Evolutionary conservation across 495 filamentous ascomycete species (phyloP), one percentile per base, ranked within the genome.

Genomic region (Cercophora samala): DNA sequence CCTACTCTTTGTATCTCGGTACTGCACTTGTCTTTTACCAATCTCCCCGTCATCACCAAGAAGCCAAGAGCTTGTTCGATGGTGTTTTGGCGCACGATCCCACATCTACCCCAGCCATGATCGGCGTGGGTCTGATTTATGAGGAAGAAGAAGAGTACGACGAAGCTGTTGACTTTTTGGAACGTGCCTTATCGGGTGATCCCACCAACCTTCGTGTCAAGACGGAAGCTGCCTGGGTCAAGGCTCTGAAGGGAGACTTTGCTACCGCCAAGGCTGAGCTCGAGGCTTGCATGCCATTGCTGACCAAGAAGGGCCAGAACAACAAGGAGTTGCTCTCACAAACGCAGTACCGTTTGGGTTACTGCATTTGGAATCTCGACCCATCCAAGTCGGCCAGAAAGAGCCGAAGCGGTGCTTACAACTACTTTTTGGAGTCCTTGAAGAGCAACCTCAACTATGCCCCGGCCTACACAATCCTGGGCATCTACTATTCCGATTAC

Each of bases 401-500:
- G 78, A 85, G 88, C 70, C 89, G 93, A 24, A 85, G 81, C 29
- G 80, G 79, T 23, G 89, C 93, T 2, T 97, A 97, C 71, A 81
- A 88, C 13, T 88, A 86, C 73, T 97, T 97, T 74, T 82, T 98
- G 8, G 87, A 88, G 26, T 88, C 96, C 0, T 83, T 98, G 25
- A 92, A 96, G 70, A 88, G 86, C 37, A 94, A 97, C 72, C 84
- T 95, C 74, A 97, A 91, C 72, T 95, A 86, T 76, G 94, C 95
- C 1, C 93, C 95, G 4, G 88, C 95, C 0, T 99, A 97, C 78
- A 96, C 93, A 0, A 93, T 87, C 64, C 86, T 99, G 11, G 95
- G 95, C n/a, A 80, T 94, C n/a, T 99, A 89, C 78, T 99, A 96
- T 73, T 88, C 88, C 13, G 96, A 97, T 68, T 97, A 97, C 69